Evolutionary conservation across 164 flowering plant genomes (phyloP).

Genomic region (Liriodendron chinense): DNA sequence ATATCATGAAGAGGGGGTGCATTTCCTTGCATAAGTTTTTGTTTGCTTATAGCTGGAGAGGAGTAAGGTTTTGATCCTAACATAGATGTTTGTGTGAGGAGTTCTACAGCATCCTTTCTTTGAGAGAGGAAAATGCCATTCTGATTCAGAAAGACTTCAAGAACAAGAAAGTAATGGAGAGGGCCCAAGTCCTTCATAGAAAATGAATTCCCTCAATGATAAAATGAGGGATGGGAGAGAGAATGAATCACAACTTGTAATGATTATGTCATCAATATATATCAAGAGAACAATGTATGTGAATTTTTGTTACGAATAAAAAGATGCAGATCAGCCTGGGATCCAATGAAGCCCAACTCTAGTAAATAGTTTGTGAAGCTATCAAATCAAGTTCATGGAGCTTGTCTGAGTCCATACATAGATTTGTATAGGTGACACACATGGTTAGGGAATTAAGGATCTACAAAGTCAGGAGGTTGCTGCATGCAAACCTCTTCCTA

Average conservation of each 20-base stretch:
- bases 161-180: no score
- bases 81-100: no score
- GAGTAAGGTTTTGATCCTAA: no score
- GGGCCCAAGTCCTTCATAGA: not conserved
- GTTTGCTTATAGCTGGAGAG: not conserved
- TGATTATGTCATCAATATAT: not conserved
- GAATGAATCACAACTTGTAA: not conserved
- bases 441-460: not conserved
- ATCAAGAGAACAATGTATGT: not conserved
- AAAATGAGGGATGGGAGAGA: not conserved
- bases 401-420: not conserved
- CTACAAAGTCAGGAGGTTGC: no score
- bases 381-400: not conserved
- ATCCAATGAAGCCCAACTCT: not conserved
- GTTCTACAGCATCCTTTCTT: no score
- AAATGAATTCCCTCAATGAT: not conserved
- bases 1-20: not conserved
- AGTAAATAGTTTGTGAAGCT: not conserved
- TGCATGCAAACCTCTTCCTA: no score
- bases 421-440: not conserved
- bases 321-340: not conserved
- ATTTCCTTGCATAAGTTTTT: not conserved
- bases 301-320: not conserved
- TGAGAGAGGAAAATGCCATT: no score
- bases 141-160: no score